A percentile compares a stretch with the other conserved stretches of the same genome.
Evolutionary conservation across 176 grass and related monocot genomes (phyloP).

Genomic region (Tuctoria greenei): DNA sequence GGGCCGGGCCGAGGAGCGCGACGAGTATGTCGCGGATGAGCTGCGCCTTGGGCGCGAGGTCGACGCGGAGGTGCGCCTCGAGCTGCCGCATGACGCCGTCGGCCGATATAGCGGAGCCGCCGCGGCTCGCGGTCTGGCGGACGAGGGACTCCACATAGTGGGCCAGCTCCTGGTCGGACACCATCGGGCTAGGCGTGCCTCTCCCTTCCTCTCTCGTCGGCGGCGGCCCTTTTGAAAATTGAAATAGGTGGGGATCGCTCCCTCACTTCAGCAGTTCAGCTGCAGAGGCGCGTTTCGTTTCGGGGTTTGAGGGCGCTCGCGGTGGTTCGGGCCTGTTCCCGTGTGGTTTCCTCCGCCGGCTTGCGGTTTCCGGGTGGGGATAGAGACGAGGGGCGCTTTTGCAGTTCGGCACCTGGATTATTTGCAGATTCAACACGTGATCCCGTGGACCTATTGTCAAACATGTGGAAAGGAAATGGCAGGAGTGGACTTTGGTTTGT

Average conservation of each 20-base stretch:
- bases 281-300: constrained; percentile 27
- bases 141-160: constrained; percentile 75
- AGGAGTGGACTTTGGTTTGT: background rate
- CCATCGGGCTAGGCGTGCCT: constrained; percentile 33
- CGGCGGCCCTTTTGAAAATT: constrained; percentile 40
- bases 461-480: background rate
- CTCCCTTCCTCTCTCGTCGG: background rate
- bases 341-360: constrained; percentile 6
- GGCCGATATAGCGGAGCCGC: constrained; percentile 41
- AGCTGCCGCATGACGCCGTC: constrained; percentile 62
- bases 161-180: constrained; percentile 86
- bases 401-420: background rate
- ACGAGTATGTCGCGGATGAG: constrained; percentile 83
- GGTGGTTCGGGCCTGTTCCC: constrained; percentile 28
- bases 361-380: constrained; percentile 7
- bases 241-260: constrained; percentile 47
- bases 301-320: background rate
- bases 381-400: constrained; percentile 13
- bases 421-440: background rate
- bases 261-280: background rate
- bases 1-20: constrained; percentile 49
- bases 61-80: constrained; percentile 67
- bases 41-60: constrained; percentile 73
- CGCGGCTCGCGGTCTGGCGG: constrained; percentile 46
- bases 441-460: background rate